Evolutionary conservation across 495 filamentous ascomycete genomes (phyloP).

Genomic region (Letharia columbiana): DNA sequence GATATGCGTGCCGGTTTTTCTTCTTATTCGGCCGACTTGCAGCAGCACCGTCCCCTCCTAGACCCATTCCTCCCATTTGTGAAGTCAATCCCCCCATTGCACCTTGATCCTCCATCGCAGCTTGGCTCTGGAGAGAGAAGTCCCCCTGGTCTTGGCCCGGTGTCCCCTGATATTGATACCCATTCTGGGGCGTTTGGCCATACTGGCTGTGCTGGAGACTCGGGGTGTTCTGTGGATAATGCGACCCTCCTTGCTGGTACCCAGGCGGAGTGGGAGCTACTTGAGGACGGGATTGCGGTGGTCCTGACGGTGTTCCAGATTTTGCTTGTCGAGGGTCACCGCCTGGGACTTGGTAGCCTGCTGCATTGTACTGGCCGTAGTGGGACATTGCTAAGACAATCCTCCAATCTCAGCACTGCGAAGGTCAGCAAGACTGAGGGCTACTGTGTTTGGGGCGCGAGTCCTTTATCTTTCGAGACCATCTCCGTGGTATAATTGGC

Average conservation of each 20-base stretch:
- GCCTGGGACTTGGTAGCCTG: slow-evolving; percentile 11
- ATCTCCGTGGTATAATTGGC: neutral
- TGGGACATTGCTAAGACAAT: slow-evolving; percentile 6
- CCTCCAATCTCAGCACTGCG: neutral
- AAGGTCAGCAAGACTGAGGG: neutral
- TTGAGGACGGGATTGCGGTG: slow-evolving; percentile 26
- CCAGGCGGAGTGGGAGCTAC: slow-evolving; percentile 29
- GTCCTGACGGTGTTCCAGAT: slow-evolving; percentile 3
- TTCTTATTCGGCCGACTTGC: slow-evolving; percentile 60
- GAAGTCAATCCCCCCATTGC: slow-evolving; percentile 56
- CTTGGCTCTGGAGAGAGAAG: slow-evolving; percentile 24
- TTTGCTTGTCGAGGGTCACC: slow-evolving; percentile 42
- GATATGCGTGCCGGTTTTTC: slow-evolving; percentile 90
- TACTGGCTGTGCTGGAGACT: slow-evolving; percentile 23
- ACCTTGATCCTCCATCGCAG: slow-evolving; percentile 29
- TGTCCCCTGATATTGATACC: slow-evolving; percentile 27
- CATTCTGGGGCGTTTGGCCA: slow-evolving; percentile 21
- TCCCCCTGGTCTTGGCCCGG: slow-evolving; percentile 29
- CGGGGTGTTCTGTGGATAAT: slow-evolving; percentile 14
- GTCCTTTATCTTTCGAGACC: neutral
- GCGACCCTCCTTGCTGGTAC: slow-evolving; percentile 25
- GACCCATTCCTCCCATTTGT: slow-evolving; percentile 79
- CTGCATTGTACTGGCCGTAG: slow-evolving; percentile 6
- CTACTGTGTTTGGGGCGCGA: slow-evolving; percentile 2
- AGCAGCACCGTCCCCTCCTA: slow-evolving; percentile 56